A percentile compares a stretch with the other conserved stretches of the same genome.
Evolutionary conservation across 2,329 filamentous ascomycete genomes (phyloP).

Genomic region (Graphium sp.): DNA sequence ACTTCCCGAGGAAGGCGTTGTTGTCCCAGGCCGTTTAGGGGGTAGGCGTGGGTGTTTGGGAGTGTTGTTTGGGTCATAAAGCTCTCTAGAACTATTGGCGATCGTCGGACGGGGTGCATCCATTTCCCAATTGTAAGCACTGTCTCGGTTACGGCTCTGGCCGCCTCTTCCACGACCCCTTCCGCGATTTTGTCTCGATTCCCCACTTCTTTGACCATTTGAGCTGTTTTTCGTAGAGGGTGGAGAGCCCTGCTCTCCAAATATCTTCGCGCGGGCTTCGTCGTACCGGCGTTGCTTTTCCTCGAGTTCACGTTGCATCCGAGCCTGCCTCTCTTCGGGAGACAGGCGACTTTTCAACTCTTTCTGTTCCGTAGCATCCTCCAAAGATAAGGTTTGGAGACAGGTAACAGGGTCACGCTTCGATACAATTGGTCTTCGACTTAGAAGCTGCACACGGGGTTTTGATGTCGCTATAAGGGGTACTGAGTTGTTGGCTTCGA

Average conservation of each 20-base stretch:
- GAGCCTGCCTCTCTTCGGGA: slow-evolving; percentile 57
- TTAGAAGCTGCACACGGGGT: slow-evolving; percentile 68
- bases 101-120: slow-evolving; percentile 1
- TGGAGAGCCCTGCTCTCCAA: slow-evolving; percentile 52
- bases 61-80: slow-evolving; percentile 64
- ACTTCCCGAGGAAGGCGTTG: too few species aligned
- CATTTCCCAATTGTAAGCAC: not conserved
- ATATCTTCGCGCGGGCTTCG: slow-evolving; percentile 73
- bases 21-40: slow-evolving; percentile 24
- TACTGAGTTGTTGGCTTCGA: slow-evolving; percentile 46
- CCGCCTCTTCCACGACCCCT: slow-evolving; percentile 1
- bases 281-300: slow-evolving; percentile 86
- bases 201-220: not conserved
- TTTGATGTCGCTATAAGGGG: slow-evolving; percentile 57
- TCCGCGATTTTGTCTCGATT: not conserved
- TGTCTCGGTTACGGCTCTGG: slow-evolving; percentile 1
- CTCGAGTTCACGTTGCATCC: slow-evolving; percentile 62
- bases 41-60: slow-evolving; percentile 40
- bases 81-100: slow-evolving; percentile 40
- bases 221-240: too few species aligned
- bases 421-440: slow-evolving; percentile 57
- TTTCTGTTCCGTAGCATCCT: slow-evolving; percentile 48
- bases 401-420: slow-evolving; percentile 36
- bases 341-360: slow-evolving; percentile 41
- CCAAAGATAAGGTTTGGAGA: slow-evolving; percentile 24